Conservation (phyloP, 2,329 filamentous ascomycete species). For the Thermochaetoides dissita region DNA sequence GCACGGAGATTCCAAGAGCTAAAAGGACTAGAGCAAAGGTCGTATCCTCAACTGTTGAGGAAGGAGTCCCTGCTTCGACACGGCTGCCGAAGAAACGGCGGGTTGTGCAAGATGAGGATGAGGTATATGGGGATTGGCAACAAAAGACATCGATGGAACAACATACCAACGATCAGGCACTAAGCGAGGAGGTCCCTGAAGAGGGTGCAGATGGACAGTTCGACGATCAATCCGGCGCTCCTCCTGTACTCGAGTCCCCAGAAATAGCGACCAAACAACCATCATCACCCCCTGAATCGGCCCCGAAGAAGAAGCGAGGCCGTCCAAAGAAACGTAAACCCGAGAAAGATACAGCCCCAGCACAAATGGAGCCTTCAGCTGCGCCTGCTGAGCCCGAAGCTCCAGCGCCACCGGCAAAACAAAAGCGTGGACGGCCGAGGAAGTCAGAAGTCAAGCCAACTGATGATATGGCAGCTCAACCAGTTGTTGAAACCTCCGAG, state of each 20-base stretch:
- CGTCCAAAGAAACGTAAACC: constrained; percentile 17
- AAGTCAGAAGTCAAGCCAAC: constrained; percentile 18
- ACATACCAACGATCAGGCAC: not conserved
- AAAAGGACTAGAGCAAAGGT: constrained; percentile 6
- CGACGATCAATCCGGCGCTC: not conserved
- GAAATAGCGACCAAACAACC: not conserved
- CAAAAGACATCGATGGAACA: too few species aligned
- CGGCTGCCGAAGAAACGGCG: constrained; percentile 7
- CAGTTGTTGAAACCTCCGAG: constrained; percentile 2
- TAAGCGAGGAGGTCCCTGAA: not conserved
- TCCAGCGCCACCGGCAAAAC: constrained; percentile 14
- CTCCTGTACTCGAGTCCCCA: not conserved
- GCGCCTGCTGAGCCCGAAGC: not conserved
- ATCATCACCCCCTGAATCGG: constrained; percentile 3
- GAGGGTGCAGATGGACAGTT: not conserved
- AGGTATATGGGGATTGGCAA: not conserved
- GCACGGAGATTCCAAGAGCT: not conserved
- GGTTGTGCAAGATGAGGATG: constrained; percentile 4
- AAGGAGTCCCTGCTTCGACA: constrained; percentile 1
- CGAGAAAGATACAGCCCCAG: constrained; percentile 1
- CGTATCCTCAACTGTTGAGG: not conserved
- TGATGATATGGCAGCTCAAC: too few species aligned
- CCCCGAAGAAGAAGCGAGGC: constrained; percentile 17
- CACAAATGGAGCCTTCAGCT: not conserved
- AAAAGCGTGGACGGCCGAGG: constrained; percentile 29